phyloP scores from a whole-genome alignment of 208 protist species.

The Endotrypanum monterogeii region DNA sequence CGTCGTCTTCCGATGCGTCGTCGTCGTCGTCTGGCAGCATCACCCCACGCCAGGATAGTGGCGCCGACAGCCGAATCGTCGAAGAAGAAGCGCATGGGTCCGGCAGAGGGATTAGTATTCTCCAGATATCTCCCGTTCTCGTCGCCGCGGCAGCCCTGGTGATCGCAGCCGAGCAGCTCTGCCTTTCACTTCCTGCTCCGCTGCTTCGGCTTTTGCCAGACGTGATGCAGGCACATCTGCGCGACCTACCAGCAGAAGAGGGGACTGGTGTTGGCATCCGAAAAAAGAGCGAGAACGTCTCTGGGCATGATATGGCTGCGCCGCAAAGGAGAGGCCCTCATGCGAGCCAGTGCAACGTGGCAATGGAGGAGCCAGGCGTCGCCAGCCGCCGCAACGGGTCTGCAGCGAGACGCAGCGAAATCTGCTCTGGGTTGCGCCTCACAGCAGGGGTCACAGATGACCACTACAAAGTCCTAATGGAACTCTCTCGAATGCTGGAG shows the following conservation, averaged over 20 bases:
- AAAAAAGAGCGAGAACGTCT: neutral
- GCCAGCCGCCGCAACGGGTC: neutral
- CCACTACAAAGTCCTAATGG: conserved; percentile 26
- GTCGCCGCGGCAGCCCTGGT: conserved; percentile 49
- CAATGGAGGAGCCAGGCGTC: conserved; percentile 2
- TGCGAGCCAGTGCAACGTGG: neutral
- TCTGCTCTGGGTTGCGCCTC: neutral
- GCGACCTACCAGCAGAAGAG: neutral
- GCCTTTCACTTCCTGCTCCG: conserved; percentile 41
- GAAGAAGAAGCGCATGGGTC: neutral
- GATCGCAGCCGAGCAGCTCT: conserved; percentile 42
- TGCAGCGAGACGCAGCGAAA: neutral
- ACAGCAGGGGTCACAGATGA: conserved; percentile 16
- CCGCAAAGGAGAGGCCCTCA: neutral
- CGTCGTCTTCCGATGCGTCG: neutral
- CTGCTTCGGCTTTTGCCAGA: conserved; percentile 39
- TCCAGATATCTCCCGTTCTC: conserved; percentile 31
- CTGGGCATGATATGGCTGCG: neutral
- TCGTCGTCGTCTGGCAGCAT: conserved; percentile 3
- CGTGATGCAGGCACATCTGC: conserved; percentile 22
- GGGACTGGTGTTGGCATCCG: neutral
- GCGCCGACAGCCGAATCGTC: neutral
- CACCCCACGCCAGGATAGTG: neutral
- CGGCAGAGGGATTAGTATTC: conserved; percentile 15
- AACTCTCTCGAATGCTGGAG: conserved; percentile 26